Percentiles rank a stretch among this genome's conserved stretches.
These are phyloP conservation scores for Rhizopus microsporus DNA, from an alignment of 371 early-diverging fungal genomes.

Conservation along the genomic window DNA sequence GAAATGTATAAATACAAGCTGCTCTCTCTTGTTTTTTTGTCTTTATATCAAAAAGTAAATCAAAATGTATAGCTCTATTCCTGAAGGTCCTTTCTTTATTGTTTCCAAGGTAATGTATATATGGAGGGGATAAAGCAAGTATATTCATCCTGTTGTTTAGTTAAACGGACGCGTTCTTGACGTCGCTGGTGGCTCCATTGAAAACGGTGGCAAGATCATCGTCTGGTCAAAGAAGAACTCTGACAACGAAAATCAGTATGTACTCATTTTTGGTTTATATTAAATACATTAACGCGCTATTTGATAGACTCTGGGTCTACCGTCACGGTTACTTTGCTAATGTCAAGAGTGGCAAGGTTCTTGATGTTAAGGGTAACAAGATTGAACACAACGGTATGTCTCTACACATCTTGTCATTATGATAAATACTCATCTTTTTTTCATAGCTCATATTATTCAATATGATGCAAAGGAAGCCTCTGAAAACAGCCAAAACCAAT, in stretches of 20 bases:
- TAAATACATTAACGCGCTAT: background rate
- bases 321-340: conserved; percentile 28
- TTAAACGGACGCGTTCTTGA: conserved; percentile 32
- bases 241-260: conserved; percentile 25
- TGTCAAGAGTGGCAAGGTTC: conserved; percentile 26
- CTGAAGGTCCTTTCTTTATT: conserved; percentile 26
- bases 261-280: too few species aligned
- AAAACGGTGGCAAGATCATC: conserved; percentile 25
- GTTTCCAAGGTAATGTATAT: conserved; percentile 11
- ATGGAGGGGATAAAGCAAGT: background rate
- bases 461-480: conserved; percentile 14
- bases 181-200: conserved; percentile 27
- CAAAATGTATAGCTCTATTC: conserved; percentile 16
- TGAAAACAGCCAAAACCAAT: conserved; percentile 76
- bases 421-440: background rate
- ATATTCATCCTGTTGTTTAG: background rate
- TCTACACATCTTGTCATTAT: background rate
- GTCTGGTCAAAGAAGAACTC: conserved; percentile 23
- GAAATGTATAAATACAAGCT: background rate
- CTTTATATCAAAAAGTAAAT: background rate
- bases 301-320: conserved; percentile 25
- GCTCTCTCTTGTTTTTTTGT: too few species aligned
- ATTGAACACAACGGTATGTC: conserved; percentile 7
- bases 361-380: conserved; percentile 28
- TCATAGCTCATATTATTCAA: conserved; percentile 24